phyloP scores from a whole-genome alignment of 2,329 filamentous ascomycete genomes.

The Albifimbria verrucaria region DNA sequence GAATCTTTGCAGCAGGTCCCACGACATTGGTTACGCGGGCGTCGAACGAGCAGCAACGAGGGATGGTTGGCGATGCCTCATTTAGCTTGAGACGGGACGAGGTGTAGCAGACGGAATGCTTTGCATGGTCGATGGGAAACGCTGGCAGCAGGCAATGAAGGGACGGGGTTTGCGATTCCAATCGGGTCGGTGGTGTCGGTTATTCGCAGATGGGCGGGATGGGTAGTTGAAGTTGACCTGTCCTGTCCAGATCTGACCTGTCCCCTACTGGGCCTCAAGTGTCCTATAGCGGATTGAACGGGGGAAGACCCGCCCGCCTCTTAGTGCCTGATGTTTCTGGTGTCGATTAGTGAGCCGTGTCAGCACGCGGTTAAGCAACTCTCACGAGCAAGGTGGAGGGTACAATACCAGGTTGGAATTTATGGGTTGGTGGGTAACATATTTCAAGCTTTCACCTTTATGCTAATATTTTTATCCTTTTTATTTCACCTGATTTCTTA shows the following conservation, averaged over 20 bases:
- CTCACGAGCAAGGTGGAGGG: too few relatives aligned
- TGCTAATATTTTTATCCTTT: too few relatives aligned
- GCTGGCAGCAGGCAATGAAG: neutral
- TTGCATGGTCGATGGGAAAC: slow-evolving; percentile 20
- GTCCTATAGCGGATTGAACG: neutral
- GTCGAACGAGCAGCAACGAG: slow-evolving; percentile 23
- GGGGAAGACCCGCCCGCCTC: neutral
- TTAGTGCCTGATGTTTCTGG: slow-evolving; percentile 13
- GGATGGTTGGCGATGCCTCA: slow-evolving; percentile 32
- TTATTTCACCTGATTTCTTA: too few relatives aligned
- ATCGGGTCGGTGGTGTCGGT: neutral
- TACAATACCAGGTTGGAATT: too few relatives aligned
- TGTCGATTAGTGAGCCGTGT: slow-evolving; percentile 1
- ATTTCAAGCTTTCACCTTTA: too few relatives aligned
- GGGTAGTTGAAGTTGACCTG: neutral
- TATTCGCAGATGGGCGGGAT: slow-evolving; percentile 5
- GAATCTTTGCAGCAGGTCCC: slow-evolving; percentile 86
- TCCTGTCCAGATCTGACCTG: neutral
- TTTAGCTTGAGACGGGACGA: slow-evolving; percentile 26
- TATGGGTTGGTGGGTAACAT: too few relatives aligned
- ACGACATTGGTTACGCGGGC: slow-evolving; percentile 59
- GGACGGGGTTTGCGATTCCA: neutral
- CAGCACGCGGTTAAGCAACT: too few relatives aligned
- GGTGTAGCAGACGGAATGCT: slow-evolving; percentile 14
- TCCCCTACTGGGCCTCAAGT: neutral